A percentile compares a stretch with the other conserved stretches of the same genome.
phyloP scores from a whole-genome alignment of 495 filamentous ascomycete genomes.

The Aspergillus coremiiformis region DNA sequence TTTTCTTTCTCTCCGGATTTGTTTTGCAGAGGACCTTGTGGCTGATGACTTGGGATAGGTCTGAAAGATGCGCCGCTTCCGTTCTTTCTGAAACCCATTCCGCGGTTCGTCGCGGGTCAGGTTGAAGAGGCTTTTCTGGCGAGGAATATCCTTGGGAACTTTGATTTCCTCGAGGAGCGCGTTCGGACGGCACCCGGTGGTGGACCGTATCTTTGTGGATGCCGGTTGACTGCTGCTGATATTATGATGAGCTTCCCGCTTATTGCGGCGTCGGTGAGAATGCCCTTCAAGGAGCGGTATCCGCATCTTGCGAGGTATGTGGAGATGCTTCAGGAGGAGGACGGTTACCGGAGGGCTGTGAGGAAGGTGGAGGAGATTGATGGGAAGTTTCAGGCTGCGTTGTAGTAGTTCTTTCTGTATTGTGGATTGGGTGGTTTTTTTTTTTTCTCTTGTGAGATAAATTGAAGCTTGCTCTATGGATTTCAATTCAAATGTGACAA shows the following conservation, averaged over 20 bases:
- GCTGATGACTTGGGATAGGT: conserved; percentile 24
- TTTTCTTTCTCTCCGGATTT: neutral
- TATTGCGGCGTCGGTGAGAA: conserved; percentile 39
- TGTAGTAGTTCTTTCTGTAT: conserved; percentile 16
- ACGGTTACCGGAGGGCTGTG: conserved; percentile 54
- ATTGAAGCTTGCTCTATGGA: neutral
- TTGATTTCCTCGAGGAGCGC: conserved; percentile 66
- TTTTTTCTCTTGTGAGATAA: too few species aligned
- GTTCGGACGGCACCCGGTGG: conserved; percentile 54
- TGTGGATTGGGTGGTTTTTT: neutral
- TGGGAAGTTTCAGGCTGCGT: conserved; percentile 43
- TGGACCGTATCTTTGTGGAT: conserved; percentile 65
- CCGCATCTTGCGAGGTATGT: conserved; percentile 58
- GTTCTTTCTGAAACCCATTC: conserved; percentile 81
- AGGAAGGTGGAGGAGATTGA: conserved; percentile 56
- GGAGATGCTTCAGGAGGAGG: conserved; percentile 49
- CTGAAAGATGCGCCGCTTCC: conserved; percentile 61
- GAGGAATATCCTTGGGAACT: conserved; percentile 56
- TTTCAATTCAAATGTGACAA: neutral
- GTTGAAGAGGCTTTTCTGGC: conserved; percentile 53
- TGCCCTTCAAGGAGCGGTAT: conserved; percentile 47
- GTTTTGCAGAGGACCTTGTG: too few species aligned
- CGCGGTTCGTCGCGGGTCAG: conserved; percentile 52
- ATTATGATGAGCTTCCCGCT: conserved; percentile 74
- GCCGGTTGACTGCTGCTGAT: conserved; percentile 67